Evolutionary conservation across 2,329 filamentous ascomycete genomes (phyloP).

Genomic region (Alternaria conjuncta): DNA sequence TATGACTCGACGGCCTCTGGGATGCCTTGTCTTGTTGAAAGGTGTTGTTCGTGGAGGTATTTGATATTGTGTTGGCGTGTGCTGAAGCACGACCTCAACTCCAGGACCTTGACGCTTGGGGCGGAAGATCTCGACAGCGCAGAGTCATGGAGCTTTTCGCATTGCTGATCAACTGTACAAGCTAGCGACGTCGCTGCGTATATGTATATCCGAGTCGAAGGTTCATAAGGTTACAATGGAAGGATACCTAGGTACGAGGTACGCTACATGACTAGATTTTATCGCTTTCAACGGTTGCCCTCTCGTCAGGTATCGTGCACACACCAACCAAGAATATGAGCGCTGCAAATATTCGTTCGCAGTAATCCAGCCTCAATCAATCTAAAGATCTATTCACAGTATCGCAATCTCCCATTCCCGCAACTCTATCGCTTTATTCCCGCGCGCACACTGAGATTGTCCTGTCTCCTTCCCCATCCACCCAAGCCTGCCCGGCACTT

Average conservation of each 20-base stretch:
- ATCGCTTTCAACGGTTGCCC: not conserved
- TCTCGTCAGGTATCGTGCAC: not conserved
- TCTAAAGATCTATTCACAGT: not conserved
- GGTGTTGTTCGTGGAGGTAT: not conserved
- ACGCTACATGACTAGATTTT: not conserved
- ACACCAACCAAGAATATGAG: not conserved
- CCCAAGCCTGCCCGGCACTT: not conserved
- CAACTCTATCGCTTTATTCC: not conserved
- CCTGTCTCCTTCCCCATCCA: not conserved
- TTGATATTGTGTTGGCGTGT: not conserved
- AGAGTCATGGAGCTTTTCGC: not conserved
- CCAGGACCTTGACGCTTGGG: not conserved
- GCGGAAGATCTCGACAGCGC: not conserved
- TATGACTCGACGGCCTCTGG: not conserved
- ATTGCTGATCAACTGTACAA: not conserved
- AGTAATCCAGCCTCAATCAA: not conserved
- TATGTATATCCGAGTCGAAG: not conserved
- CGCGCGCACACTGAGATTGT: not conserved
- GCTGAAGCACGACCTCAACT: not conserved
- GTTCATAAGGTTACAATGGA: not conserved
- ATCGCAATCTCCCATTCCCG: not conserved
- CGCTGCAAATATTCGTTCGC: not conserved
- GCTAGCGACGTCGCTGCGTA: not conserved
- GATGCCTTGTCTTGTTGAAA: not conserved
- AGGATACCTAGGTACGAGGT: not conserved